These are phyloP conservation scores for Phytophthora hybrid DNA, from an alignment of 352 stramenopile genomes.

Conservation along the genomic window DNA sequence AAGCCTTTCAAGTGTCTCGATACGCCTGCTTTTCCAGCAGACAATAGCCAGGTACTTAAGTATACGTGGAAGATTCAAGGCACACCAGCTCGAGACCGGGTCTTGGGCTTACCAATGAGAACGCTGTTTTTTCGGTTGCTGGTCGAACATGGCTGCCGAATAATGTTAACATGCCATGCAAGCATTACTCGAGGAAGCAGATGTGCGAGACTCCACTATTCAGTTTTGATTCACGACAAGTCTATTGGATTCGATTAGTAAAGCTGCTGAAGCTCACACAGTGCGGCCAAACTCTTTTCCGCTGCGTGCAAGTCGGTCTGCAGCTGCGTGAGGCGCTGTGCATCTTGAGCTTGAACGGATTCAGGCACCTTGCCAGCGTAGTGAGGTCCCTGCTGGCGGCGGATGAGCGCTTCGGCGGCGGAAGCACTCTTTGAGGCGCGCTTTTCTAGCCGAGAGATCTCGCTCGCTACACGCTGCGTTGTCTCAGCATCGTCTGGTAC, in stretches of 20 bases:
- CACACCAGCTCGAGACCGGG: no score
- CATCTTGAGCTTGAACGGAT: conserved; percentile 66
- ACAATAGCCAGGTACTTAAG: no score
- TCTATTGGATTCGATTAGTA: conserved; percentile 48
- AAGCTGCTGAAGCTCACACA: conserved; percentile 63
- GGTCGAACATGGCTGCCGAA: no score
- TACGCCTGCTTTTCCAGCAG: no score
- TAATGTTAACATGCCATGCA: no score
- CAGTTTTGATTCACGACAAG: background rate
- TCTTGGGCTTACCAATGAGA: no score
- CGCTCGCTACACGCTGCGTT: conserved; percentile 60
- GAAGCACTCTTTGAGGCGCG: conserved; percentile 62
- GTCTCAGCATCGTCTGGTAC: conserved; percentile 77
- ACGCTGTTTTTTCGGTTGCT: no score
- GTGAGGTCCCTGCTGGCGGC: conserved; percentile 51
- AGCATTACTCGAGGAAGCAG: no score
- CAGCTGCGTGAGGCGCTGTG: conserved; percentile 59
- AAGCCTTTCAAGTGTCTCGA: no score
- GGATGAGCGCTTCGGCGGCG: conserved; percentile 51
- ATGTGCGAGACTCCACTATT: no score
- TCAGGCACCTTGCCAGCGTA: conserved; percentile 79
- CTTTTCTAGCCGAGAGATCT: conserved; percentile 77
- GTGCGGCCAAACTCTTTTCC: conserved; percentile 60
- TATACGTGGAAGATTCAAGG: no score
- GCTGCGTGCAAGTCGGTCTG: conserved; percentile 64